Percentiles rank a stretch among this genome's conserved stretches.
phyloP scores from a whole-genome alignment of 345 rosid species.

The Bruguiera sexangula region DNA sequence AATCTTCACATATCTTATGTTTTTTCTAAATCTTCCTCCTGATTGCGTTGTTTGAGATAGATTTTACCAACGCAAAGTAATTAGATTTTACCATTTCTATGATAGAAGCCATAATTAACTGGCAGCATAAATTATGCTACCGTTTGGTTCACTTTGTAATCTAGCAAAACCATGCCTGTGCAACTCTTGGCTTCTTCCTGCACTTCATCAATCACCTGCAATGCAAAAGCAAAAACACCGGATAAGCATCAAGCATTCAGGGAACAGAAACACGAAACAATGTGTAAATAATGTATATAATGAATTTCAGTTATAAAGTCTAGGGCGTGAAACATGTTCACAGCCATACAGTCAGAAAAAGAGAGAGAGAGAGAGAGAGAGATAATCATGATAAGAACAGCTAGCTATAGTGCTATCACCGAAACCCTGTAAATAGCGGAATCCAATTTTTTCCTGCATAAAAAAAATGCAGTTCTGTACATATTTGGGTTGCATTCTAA shows the following conservation, averaged over 20 bases:
- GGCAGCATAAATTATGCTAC: too few relatives aligned
- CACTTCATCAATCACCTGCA: conserved; percentile 75
- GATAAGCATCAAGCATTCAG: not conserved
- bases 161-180: conserved; percentile 35
- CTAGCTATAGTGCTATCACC: not conserved
- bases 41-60: too few relatives aligned
- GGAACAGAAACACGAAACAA: not conserved
- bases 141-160: too few relatives aligned
- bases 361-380: too few relatives aligned
- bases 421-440: not conserved
- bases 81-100: not conserved
- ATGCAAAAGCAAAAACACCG: conserved; percentile 16
- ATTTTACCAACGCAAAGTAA: not conserved
- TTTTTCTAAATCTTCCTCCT: too few relatives aligned
- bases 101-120: not conserved
- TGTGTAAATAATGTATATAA: not conserved
- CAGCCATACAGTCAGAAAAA: not conserved
- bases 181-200: conserved; percentile 79
- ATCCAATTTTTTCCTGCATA: not conserved
- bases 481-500: too few relatives aligned
- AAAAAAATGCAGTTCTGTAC: too few relatives aligned
- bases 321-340: not conserved
- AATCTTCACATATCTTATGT: too few relatives aligned
- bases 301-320: not conserved
- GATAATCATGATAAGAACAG: too few relatives aligned